Base-by-base conservation (phyloP, 495 filamentous ascomycete species). In the Viridothelium virens region DNA sequence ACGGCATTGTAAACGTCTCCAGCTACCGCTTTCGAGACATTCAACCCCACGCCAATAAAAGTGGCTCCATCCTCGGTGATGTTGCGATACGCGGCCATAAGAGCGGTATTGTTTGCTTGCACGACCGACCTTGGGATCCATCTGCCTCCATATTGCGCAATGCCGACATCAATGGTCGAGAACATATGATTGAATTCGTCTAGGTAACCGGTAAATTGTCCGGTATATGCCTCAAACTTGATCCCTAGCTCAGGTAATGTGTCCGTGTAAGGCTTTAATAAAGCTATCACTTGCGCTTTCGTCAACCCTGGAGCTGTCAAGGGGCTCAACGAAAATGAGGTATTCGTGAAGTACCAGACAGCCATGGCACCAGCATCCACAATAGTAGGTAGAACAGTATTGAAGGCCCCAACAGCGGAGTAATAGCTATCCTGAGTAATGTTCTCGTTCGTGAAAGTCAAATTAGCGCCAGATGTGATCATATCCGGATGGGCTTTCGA, bases 111-210 rank as follows among this genome's bases (percentile, higher is more conserved):
- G 67, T 84, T 83, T 14, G 75, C 66, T 7, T 76, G 65, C 46
- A 84, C 77, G 4, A 84, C 77, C 18, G 71, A 62, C 56, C 77
- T 78, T 4, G 85, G 85, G 61, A 89, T 80, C 11, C 89, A 78
- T 38, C 87, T 81, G 39, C 85, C 84, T 31, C 85, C 85, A 69
- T 82, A 82, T 63, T 85, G 80, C 67, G 77, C 79, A 18, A 74
- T 75, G 61, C 78, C 75, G 48, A 83, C 79, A 10, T 74, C 74
- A 61, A 84, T 64, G 70, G 75, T 77, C 37, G 76, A 73, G 66
- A 69, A 63, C 74, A 70, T 44, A 56, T 79, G 73, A 46, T 73
- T 70, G 46, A 81, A 67, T 5, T 63, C 37, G n/a, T 69, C 46
- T 38, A 81, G 71, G 37, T 68, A 70, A 56, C 66, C 66, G 2